Evolutionary conservation across 768 basidiomycete genomes (phyloP).

Genomic region (Butyriboletus loyo): DNA sequence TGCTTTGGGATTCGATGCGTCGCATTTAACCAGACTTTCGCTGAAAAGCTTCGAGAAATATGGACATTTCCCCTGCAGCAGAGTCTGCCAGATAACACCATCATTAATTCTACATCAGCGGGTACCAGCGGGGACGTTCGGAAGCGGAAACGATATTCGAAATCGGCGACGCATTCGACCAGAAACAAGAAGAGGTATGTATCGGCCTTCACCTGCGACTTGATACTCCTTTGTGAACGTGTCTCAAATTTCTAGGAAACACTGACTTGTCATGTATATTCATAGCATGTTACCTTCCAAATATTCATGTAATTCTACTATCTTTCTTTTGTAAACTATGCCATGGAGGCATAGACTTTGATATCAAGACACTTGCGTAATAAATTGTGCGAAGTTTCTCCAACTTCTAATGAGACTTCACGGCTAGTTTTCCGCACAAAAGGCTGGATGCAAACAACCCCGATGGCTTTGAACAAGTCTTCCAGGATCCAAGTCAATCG

Average conservation of each 20-base stretch:
- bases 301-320: background rate
- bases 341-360: conserved; percentile 37
- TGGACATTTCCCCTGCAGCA: background rate
- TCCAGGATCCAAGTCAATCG: conserved; percentile 78
- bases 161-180: background rate
- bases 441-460: conserved; percentile 64
- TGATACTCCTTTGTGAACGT: background rate
- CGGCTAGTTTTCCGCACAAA: conserved; percentile 34
- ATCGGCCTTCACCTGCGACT: background rate
- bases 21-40: conserved; percentile 14
- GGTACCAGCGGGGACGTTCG: background rate
- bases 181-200: conserved; percentile 13
- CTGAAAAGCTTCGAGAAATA: conserved; percentile 9
- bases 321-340: background rate
- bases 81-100: background rate
- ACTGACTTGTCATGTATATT: background rate
- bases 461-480: conserved; percentile 74
- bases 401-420: conserved; percentile 43
- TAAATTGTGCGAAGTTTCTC: conserved; percentile 51
- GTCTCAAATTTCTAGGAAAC: conserved; percentile 9
- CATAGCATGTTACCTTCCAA: background rate
- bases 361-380: conserved; percentile 69
- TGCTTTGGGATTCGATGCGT: conserved; percentile 27
- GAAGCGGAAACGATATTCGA: conserved; percentile 15
- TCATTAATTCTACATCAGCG: background rate